phyloP scores from a whole-genome alignment of 345 rosid species.

The Lepidium africanum region DNA sequence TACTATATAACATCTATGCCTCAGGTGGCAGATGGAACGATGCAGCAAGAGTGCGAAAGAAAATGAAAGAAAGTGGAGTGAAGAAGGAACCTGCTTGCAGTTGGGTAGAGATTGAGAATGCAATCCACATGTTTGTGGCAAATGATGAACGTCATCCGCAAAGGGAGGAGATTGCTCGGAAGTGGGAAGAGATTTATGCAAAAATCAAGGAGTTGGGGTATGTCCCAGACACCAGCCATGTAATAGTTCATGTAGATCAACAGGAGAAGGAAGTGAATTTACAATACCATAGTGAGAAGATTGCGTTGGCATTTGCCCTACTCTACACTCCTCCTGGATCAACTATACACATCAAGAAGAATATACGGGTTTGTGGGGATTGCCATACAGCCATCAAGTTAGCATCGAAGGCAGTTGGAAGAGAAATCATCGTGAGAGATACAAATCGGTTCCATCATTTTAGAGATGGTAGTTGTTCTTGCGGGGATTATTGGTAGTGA shows the following conservation, averaged over 20 bases:
- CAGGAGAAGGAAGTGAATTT: slow-evolving; percentile 52
- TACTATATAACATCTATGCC: slow-evolving; percentile 58
- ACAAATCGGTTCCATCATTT: slow-evolving; percentile 68
- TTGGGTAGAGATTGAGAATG: slow-evolving; percentile 57
- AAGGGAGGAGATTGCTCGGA: slow-evolving; percentile 40
- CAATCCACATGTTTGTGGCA: slow-evolving; percentile 50
- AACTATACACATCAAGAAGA: slow-evolving; percentile 56
- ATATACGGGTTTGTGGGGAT: slow-evolving; percentile 62
- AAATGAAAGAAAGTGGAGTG: slow-evolving; percentile 45
- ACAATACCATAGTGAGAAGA: slow-evolving; percentile 68
- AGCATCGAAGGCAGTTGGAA: slow-evolving; percentile 40
- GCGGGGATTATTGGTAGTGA: slow-evolving; percentile 57
- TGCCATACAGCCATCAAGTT: slow-evolving; percentile 62
- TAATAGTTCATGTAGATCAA: slow-evolving; percentile 45
- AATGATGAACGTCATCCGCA: slow-evolving; percentile 55
- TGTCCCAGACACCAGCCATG: slow-evolving; percentile 52
- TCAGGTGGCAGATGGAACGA: slow-evolving; percentile 52
- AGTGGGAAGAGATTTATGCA: slow-evolving; percentile 40
- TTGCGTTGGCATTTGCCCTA: slow-evolving; percentile 68
- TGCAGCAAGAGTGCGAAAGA: slow-evolving; percentile 50
- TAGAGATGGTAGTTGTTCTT: slow-evolving; percentile 48
- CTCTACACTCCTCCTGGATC: slow-evolving; percentile 49
- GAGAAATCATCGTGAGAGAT: slow-evolving; percentile 59
- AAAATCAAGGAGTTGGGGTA: slow-evolving; percentile 61
- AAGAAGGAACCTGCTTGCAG: slow-evolving; percentile 65